phyloP scores from a whole-genome alignment of 495 filamentous ascomycete genomes.

The Xylaria scruposa region DNA sequence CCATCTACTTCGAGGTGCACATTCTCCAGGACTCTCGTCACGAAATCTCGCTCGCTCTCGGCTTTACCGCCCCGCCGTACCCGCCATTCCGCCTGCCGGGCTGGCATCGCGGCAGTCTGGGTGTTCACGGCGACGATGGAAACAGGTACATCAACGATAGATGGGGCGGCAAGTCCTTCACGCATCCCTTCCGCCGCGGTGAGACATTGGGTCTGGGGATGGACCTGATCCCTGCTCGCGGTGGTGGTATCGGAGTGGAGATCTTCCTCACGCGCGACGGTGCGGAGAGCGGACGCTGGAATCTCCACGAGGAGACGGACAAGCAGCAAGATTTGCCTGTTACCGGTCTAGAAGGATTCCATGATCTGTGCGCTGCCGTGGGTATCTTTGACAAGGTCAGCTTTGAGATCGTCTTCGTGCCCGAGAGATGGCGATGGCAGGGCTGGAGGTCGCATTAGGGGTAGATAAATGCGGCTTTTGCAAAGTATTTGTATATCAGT shows the following conservation, averaged over 20 bases:
- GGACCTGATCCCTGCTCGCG: conserved; percentile 57
- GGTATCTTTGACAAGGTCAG: conserved; percentile 75
- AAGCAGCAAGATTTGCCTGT: conserved; percentile 64
- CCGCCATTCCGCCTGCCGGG: conserved; percentile 87
- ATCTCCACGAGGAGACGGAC: conserved; percentile 85
- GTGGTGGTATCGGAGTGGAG: conserved; percentile 57
- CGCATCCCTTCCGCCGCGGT: conserved; percentile 51
- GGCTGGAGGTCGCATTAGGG: conserved; percentile 27
- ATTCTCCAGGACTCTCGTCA: conserved; percentile 51
- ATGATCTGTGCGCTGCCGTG: conserved; percentile 81
- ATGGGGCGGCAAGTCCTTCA: conserved; percentile 81
- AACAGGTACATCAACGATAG: conserved; percentile 85
- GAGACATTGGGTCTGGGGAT: conserved; percentile 69
- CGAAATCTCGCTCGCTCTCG: conserved; percentile 74
- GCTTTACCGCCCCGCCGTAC: conserved; percentile 82
- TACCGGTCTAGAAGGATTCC: conserved; percentile 77
- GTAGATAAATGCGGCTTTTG: neutral
- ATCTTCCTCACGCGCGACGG: conserved; percentile 85
- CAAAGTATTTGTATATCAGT: neutral
- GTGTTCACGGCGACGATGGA: conserved; percentile 90
- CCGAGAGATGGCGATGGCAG: conserved; percentile 48
- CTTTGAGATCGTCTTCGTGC: conserved; percentile 74
- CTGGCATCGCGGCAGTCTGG: conserved; percentile 88
- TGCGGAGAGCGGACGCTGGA: conserved; percentile 68
- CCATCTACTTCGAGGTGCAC: conserved; percentile 81